Percentiles rank a stretch among this genome's conserved stretches.
These are phyloP conservation scores for Tetrapisispora arboricola DNA, from an alignment of 805 yeast species.

Conservation along the genomic window DNA sequence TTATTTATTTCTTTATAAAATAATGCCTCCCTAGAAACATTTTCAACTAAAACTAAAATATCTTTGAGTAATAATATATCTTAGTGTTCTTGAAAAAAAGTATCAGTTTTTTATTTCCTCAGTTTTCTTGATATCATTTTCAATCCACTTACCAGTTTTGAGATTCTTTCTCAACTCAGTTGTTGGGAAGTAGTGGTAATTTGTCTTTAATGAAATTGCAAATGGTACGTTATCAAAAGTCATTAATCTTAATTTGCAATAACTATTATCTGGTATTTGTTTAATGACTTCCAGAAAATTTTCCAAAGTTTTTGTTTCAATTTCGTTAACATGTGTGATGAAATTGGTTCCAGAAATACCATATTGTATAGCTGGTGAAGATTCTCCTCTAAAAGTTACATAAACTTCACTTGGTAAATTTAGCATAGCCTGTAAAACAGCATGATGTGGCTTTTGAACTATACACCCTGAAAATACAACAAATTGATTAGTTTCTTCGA, in stretches of 20 bases:
- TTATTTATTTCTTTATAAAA: too few relatives aligned
- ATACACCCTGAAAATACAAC: conserved; percentile 79
- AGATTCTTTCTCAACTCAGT: conserved; percentile 44
- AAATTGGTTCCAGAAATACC: conserved; percentile 71
- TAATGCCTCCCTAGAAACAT: too few relatives aligned
- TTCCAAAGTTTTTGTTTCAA: conserved; percentile 58
- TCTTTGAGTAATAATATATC: too few relatives aligned
- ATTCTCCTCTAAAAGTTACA: conserved; percentile 60
- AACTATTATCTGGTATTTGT: conserved; percentile 65
- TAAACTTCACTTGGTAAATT: conserved; percentile 77
- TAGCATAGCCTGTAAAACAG: conserved; percentile 75
- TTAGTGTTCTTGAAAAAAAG: too few relatives aligned
- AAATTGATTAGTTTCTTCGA: conserved; percentile 53
- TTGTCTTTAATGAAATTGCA: conserved; percentile 77
- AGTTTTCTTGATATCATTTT: conserved; percentile 36
- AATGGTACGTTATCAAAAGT: conserved; percentile 80
- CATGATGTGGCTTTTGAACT: conserved; percentile 84
- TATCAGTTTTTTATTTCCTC: conserved; percentile 17
- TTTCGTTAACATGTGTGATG: conserved; percentile 81
- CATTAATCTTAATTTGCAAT: conserved; percentile 69
- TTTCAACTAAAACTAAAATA: too few relatives aligned
- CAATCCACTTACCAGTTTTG: conserved; percentile 43
- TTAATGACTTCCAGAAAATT: conserved; percentile 58
- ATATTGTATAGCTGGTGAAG: conserved; percentile 82
- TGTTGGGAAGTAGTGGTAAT: conserved; percentile 81